phyloP scores from a whole-genome alignment of 441 rosid genomes.

The Pelargonium myrrhifolium region DNA sequence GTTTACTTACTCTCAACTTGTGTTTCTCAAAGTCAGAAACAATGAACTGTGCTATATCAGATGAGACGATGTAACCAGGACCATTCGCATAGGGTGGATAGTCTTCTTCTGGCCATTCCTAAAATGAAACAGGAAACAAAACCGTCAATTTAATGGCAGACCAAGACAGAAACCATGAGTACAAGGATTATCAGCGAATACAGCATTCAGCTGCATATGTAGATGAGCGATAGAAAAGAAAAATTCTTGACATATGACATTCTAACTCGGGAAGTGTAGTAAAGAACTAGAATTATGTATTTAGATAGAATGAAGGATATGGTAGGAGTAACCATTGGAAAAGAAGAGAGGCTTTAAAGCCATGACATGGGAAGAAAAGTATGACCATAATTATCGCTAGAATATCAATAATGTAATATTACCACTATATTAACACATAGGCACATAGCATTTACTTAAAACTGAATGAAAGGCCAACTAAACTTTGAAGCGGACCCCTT shows the following conservation, averaged over 20 bases:
- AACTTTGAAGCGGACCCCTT: neutral
- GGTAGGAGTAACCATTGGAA: too few species aligned
- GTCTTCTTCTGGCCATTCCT: conserved; percentile 6
- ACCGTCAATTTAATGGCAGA: neutral
- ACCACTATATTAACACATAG: neutral
- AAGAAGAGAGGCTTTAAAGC: too few species aligned
- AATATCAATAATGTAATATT: neutral
- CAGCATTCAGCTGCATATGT: too few species aligned
- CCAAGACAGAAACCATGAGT: too few species aligned
- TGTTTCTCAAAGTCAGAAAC: conserved; percentile 3
- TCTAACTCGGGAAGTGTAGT: too few species aligned
- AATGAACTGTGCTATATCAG: conserved; percentile 1
- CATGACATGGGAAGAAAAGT: too few species aligned
- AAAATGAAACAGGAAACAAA: neutral
- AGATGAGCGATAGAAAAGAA: too few species aligned
- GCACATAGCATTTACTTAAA: neutral
- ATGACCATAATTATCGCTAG: too few species aligned
- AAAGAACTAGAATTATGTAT: too few species aligned
- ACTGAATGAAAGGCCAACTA: neutral
- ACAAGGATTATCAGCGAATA: too few species aligned
- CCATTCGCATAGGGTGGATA: conserved; percentile 1
- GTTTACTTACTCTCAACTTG: neutral
- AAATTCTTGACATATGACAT: too few species aligned
- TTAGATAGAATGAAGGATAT: too few species aligned
- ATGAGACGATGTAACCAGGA: conserved; percentile 1